A percentile compares a stretch with the other conserved stretches of the same genome.
Evolutionary conservation across 2,329 filamentous ascomycete species (phyloP).

Genomic region (Rutstroemia sp.): DNA sequence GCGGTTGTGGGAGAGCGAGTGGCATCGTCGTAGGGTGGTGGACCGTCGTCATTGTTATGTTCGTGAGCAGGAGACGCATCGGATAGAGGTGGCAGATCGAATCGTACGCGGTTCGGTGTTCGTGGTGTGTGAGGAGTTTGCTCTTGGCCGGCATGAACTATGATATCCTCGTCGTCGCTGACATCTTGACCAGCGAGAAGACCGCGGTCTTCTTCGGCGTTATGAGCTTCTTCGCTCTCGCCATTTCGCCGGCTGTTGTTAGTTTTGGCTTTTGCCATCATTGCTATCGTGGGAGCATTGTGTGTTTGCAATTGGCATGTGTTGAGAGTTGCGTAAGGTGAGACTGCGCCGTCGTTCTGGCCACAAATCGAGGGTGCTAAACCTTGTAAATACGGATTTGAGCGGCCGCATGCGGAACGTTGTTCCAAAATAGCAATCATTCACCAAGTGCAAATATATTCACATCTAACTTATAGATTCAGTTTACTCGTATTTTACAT

Average conservation of each 20-base stretch:
- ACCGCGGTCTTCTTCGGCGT: constrained; percentile 34
- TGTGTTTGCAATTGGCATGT: not conserved
- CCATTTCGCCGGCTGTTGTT: constrained; percentile 25
- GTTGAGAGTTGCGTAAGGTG: not conserved
- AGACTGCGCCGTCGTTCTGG: not conserved
- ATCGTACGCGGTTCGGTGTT: constrained; percentile 30
- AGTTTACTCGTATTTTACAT: no score
- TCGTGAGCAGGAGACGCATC: not conserved
- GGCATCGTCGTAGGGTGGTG: constrained; percentile 37
- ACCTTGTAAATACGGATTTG: no score
- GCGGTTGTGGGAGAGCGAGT: constrained; percentile 16
- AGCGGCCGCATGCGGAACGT: no score
- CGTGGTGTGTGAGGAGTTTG: constrained; percentile 22
- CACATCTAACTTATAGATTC: no score
- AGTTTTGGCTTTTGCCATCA: constrained; percentile 37
- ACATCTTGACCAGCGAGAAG: constrained; percentile 30
- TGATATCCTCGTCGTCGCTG: constrained; percentile 26
- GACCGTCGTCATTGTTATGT: constrained; percentile 21
- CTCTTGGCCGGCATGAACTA: constrained; percentile 20
- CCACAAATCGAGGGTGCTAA: not conserved
- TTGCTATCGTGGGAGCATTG: constrained; percentile 35
- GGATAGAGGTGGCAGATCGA: constrained; percentile 25
- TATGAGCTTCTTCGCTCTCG: constrained; percentile 11
- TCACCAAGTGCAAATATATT: no score
- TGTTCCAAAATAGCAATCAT: no score